These are phyloP conservation scores for Phalaenopsis aphrodite DNA, from an alignment of 106 monocot species.

Conservation along the genomic window DNA sequence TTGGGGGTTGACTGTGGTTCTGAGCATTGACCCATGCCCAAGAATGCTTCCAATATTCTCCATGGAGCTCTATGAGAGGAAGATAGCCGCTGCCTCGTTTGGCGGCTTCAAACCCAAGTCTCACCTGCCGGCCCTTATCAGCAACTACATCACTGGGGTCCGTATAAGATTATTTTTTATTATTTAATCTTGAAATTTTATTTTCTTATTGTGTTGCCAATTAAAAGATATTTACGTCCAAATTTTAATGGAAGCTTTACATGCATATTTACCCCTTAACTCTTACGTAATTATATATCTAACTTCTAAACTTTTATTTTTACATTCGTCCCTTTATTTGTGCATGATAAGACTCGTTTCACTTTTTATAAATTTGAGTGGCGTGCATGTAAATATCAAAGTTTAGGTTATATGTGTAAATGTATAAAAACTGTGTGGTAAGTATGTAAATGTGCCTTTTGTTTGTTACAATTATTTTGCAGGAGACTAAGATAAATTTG, in stretches of 20 bases:
- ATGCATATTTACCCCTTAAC: neutral
- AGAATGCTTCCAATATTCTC: constrained; percentile 57
- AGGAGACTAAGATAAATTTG: constrained; percentile 65
- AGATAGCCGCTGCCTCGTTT: constrained; percentile 43
- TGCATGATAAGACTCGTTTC: no score
- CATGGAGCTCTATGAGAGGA: constrained; percentile 72
- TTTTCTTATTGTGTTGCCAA: neutral
- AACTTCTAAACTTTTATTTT: no score
- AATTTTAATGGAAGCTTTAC: neutral
- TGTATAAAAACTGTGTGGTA: no score
- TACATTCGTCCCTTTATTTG: no score
- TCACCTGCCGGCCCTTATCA: constrained; percentile 43
- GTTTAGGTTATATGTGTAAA: no score
- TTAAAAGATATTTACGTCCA: no score
- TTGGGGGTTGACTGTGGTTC: constrained; percentile 56
- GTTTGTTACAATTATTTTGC: neutral
- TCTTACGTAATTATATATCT: no score
- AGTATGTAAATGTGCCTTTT: neutral
- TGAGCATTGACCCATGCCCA: constrained; percentile 51
- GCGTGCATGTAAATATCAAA: no score
- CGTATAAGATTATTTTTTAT: neutral
- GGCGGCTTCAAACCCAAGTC: constrained; percentile 80
- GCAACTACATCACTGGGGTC: constrained; percentile 51
- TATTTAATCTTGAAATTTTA: no score
- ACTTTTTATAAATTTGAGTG: no score